These are phyloP conservation scores for Stachybotrys chartarum DNA, from an alignment of 2,329 filamentous ascomycete species.

Conservation along the genomic window DNA sequence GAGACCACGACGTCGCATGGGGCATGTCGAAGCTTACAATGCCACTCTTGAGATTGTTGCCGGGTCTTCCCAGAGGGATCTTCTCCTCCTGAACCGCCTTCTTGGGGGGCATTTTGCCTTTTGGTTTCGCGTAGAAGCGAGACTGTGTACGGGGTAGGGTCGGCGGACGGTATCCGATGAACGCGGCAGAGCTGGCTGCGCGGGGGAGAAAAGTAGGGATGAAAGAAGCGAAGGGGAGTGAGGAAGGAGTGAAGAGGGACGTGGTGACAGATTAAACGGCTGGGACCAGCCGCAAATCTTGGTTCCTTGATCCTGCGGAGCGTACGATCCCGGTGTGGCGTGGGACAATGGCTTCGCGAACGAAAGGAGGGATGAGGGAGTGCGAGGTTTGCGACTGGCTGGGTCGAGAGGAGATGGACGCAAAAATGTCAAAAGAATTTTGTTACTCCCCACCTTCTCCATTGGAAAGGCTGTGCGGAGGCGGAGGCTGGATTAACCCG, in stretches of 20 bases:
- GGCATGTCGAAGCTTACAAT: constrained; percentile 58
- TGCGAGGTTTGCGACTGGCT: not conserved
- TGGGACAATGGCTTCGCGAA: not conserved
- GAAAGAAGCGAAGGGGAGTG: constrained; percentile 46
- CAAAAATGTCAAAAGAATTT: constrained; percentile 4
- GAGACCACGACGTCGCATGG: constrained; percentile 5
- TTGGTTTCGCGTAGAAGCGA: constrained; percentile 55
- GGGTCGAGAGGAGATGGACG: not conserved
- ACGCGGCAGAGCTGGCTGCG: constrained; percentile 64
- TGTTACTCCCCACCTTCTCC: constrained; percentile 10
- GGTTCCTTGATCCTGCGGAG: not conserved
- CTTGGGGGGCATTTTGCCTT: constrained; percentile 88
- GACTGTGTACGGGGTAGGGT: constrained; percentile 44
- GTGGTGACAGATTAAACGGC: constrained; percentile 32
- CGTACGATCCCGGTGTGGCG: not conserved
- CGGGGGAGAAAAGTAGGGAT: constrained; percentile 39
- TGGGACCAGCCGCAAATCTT: constrained; percentile 31
- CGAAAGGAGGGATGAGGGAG: not conserved
- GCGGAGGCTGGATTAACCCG: not conserved
- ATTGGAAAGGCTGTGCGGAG: not conserved
- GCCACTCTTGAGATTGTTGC: constrained; percentile 98
- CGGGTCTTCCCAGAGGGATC: constrained; percentile 88
- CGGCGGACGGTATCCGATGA: constrained; percentile 34
- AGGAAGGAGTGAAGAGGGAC: constrained; percentile 29
- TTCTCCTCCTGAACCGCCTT: constrained; percentile 90